Evolutionary conservation across 2,329 filamentous ascomycete species (phyloP).

Genomic region (Beauveria caledonica): DNA sequence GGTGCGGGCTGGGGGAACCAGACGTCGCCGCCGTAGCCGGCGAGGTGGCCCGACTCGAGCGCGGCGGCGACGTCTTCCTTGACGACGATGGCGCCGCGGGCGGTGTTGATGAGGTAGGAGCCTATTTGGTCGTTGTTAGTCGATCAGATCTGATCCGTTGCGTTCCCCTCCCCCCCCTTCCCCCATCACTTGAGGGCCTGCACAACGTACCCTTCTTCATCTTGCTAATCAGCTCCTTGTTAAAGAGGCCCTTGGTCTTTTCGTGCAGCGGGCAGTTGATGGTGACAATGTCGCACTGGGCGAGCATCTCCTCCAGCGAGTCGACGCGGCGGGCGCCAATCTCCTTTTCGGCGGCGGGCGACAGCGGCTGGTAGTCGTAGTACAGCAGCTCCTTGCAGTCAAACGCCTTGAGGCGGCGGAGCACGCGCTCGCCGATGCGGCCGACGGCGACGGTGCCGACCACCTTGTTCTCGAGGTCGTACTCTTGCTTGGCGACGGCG

Average conservation of each 20-base stretch:
- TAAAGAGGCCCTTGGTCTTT: slow-evolving; percentile 93
- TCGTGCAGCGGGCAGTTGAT: slow-evolving; percentile 99
- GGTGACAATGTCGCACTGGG: slow-evolving; percentile 93
- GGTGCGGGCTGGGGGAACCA: slow-evolving; percentile 98
- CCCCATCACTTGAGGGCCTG: background rate
- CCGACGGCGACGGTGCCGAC: slow-evolving; percentile 96
- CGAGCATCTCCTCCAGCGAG: slow-evolving; percentile 83
- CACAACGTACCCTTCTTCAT: slow-evolving; percentile 79
- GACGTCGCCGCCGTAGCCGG: slow-evolving; percentile 80
- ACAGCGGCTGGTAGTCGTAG: slow-evolving; percentile 97
- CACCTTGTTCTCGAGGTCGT: slow-evolving; percentile 92
- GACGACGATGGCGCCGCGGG: slow-evolving; percentile 96
- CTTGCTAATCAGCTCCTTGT: slow-evolving; percentile 97
- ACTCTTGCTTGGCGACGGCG: slow-evolving; percentile 95
- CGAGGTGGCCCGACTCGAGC: slow-evolving; percentile 82
- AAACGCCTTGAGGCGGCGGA: slow-evolving; percentile 91
- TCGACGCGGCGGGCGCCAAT: slow-evolving; percentile 91
- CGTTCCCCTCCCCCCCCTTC: too few species aligned
- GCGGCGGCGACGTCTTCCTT: slow-evolving; percentile 97
- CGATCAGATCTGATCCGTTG: too few species aligned
- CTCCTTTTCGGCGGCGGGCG: slow-evolving; percentile 79
- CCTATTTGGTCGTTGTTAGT: slow-evolving; percentile 35
- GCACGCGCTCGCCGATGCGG: slow-evolving; percentile 95
- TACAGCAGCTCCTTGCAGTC: slow-evolving; percentile 99
- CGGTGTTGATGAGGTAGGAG: slow-evolving; percentile 97